Evolutionary conservation across 345 rosid genomes (phyloP).

Genomic region (Carallia brachiata): DNA sequence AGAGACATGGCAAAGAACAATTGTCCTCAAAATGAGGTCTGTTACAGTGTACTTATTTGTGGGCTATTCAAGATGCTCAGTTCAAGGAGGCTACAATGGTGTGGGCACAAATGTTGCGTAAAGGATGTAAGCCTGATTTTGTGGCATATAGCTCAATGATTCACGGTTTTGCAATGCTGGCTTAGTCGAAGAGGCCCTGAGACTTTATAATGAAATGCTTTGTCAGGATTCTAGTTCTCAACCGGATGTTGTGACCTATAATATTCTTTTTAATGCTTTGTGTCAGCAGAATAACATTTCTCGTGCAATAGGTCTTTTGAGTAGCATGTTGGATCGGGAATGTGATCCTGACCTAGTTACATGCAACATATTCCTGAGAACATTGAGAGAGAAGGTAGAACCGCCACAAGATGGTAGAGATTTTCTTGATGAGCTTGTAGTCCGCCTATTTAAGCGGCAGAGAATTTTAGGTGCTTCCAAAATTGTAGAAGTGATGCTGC

Average conservation of each 20-base stretch:
- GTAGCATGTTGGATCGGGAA: slow-evolving; percentile 66
- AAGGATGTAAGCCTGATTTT: slow-evolving; percentile 72
- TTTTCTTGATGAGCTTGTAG: slow-evolving; percentile 77
- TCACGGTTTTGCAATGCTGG: slow-evolving; percentile 71
- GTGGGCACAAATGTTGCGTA: slow-evolving; percentile 72
- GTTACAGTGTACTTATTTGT: slow-evolving; percentile 71
- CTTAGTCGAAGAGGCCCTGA: slow-evolving; percentile 60
- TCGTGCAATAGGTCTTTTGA: slow-evolving; percentile 75
- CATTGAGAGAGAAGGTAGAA: slow-evolving; percentile 59
- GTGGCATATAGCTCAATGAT: slow-evolving; percentile 85
- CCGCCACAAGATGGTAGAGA: slow-evolving; percentile 68
- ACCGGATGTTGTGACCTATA: slow-evolving; percentile 87
- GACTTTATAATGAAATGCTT: slow-evolving; percentile 84
- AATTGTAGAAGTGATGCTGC: slow-evolving; percentile 72
- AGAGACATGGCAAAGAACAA: slow-evolving; percentile 48
- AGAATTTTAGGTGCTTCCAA: slow-evolving; percentile 64
- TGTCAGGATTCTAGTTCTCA: slow-evolving; percentile 62
- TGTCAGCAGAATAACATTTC: slow-evolving; percentile 56
- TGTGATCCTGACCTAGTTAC: slow-evolving; percentile 81
- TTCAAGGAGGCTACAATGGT: slow-evolving; percentile 61
- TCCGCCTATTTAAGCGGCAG: slow-evolving; percentile 58
- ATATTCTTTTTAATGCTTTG: slow-evolving; percentile 74
- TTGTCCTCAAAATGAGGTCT: slow-evolving; percentile 47
- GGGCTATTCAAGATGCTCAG: slow-evolving; percentile 70
- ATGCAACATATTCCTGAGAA: slow-evolving; percentile 70